Conservation (phyloP, 2,329 filamentous ascomycete species). For the Stachybotrys echinatus region DNA sequence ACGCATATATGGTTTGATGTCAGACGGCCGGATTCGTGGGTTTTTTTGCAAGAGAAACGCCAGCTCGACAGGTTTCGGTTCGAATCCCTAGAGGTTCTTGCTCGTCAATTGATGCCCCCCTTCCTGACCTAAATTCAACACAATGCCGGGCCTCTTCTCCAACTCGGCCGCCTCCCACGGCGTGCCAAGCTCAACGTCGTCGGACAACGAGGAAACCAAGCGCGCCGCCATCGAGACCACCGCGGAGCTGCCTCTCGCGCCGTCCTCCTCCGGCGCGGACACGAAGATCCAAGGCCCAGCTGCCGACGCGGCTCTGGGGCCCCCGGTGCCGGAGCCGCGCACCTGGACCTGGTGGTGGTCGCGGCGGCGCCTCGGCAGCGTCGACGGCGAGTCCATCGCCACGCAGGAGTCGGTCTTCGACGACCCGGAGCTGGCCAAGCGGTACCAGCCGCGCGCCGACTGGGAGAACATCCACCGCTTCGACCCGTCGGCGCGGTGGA, state of each 20-base stretch:
- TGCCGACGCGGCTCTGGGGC: neutral
- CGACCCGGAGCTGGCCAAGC: conserved; percentile 32
- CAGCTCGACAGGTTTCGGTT: too few relatives aligned
- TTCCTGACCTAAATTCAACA: neutral
- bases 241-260: too few relatives aligned
- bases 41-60: too few relatives aligned
- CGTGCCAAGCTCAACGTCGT: neutral
- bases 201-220: neutral
- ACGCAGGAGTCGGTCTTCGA: conserved; percentile 40
- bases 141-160: neutral
- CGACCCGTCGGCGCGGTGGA: conserved; percentile 38
- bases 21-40: neutral
- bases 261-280: neutral
- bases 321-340: too few relatives aligned
- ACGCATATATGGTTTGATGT: neutral
- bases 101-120: too few relatives aligned
- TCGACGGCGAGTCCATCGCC: conserved; percentile 18
- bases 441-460: conserved; percentile 22
- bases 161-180: neutral
- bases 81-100: too few relatives aligned
- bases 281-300: neutral
- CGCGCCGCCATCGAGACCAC: too few relatives aligned
- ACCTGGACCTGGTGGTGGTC: too few relatives aligned
- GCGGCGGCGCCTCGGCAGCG: neutral
- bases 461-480: conserved; percentile 41